A percentile compares a stretch with the other conserved stretches of the same genome.
Evolutionary conservation across 75 land plant genomes (phyloP).

Genomic region (Cupressus sempervirens): DNA sequence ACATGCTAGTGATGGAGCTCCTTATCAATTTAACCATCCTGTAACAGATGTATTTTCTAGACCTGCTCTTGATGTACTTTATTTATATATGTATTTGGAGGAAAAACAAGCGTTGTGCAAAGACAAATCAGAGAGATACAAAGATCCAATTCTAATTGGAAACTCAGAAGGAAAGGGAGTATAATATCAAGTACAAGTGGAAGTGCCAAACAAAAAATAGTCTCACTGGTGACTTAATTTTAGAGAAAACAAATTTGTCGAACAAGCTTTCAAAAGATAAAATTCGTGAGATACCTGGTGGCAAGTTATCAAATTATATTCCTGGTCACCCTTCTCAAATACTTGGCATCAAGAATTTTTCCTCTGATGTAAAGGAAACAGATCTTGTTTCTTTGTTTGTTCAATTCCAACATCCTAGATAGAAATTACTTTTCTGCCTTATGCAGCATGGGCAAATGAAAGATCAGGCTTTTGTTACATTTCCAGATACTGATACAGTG

Average conservation of each 20-base stretch:
- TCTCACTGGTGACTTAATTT: background rate
- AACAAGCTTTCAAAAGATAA: conserved; percentile 30
- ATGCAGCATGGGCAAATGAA: conserved; percentile 54
- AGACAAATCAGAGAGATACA: background rate
- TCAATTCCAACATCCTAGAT: conserved; percentile 20
- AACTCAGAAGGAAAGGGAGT: background rate
- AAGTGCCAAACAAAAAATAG: conserved; percentile 6
- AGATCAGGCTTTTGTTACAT: conserved; percentile 51
- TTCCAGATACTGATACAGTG: conserved; percentile 39
- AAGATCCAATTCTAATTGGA: background rate
- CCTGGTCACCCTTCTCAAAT: conserved; percentile 42
- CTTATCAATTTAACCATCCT: conserved; percentile 14
- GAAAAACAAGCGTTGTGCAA: conserved; percentile 14
- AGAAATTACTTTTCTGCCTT: conserved; percentile 28
- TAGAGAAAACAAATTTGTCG: conserved; percentile 23
- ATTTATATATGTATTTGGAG: conserved; percentile 34
- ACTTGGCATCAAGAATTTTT: conserved; percentile 35
- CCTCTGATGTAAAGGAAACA: conserved; percentile 33
- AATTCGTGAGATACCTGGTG: conserved; percentile 34
- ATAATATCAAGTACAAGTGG: background rate
- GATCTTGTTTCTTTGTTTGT: conserved; percentile 32
- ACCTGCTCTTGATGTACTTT: conserved; percentile 38
- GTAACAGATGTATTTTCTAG: conserved; percentile 38
- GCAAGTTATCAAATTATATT: conserved; percentile 33
- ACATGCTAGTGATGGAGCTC: conserved; percentile 23